Percentiles rank a stretch among this genome's conserved stretches.
These are phyloP conservation scores for Puccinia brachypodii DNA, from an alignment of 1,284 basidiomycete genomes.

Conservation along the genomic window DNA sequence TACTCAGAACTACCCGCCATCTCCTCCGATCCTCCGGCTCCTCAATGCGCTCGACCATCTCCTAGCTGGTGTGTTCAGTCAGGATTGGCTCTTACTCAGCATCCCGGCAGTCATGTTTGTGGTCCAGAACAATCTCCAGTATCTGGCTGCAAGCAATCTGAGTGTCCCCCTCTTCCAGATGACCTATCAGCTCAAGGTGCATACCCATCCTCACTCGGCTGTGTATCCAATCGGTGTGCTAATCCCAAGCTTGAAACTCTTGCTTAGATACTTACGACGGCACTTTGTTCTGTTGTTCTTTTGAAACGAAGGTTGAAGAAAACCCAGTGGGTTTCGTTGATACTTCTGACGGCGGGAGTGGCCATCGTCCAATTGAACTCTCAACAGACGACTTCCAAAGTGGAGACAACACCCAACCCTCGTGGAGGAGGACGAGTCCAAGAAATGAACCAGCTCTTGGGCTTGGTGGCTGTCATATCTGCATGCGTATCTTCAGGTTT, in stretches of 20 bases:
- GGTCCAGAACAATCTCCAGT: slow-evolving; percentile 57
- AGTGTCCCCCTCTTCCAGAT: slow-evolving; percentile 58
- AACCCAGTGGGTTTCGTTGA: slow-evolving; percentile 57
- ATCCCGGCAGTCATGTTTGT: slow-evolving; percentile 57
- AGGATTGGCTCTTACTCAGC: slow-evolving; percentile 52
- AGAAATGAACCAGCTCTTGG: slow-evolving; percentile 55
- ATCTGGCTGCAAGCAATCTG: slow-evolving; percentile 57
- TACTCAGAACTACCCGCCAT: not conserved
- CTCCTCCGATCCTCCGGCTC: not conserved
- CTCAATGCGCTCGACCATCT: not conserved
- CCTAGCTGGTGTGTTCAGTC: slow-evolving; percentile 47
- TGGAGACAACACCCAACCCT: slow-evolving; percentile 26
- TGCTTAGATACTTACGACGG: slow-evolving; percentile 57
- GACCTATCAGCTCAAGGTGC: slow-evolving; percentile 58
- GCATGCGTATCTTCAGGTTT: slow-evolving; percentile 58
- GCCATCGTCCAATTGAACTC: slow-evolving; percentile 57
- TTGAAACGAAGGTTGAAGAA: slow-evolving; percentile 56
- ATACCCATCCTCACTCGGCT: not conserved
- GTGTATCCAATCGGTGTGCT: not conserved
- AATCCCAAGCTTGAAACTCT: not conserved
- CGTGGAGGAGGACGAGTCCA: not conserved
- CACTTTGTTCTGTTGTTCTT: slow-evolving; percentile 57
- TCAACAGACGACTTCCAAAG: not conserved
- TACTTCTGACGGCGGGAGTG: slow-evolving; percentile 57
- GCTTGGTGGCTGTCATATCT: slow-evolving; percentile 56